A percentile compares a stretch with the other conserved stretches of the same genome.
Conservation (phyloP, 2,329 filamentous ascomycete species). For the Hypomyces perniciosus region DNA sequence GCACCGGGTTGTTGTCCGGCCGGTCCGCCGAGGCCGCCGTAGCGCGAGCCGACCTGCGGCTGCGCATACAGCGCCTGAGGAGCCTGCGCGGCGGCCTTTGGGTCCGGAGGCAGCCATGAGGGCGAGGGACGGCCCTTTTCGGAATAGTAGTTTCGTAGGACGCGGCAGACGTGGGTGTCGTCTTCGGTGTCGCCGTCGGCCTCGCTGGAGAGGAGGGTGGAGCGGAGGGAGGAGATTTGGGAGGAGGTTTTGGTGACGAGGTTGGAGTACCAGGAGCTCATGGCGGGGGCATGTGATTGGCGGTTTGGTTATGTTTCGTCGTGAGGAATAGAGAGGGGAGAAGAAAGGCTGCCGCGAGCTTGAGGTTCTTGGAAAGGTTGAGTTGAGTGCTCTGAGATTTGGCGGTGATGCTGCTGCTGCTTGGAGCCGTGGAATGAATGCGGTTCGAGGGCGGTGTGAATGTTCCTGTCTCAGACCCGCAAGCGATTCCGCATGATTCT, state of each 20-base stretch:
- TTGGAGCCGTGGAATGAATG: too few relatives aligned
- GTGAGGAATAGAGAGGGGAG: not conserved
- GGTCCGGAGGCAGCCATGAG: constrained; percentile 82
- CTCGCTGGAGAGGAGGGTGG: constrained; percentile 62
- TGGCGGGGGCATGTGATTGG: constrained; percentile 30
- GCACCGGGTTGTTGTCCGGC: constrained; percentile 21
- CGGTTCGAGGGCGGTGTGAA: too few relatives aligned
- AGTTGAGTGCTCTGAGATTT: too few relatives aligned
- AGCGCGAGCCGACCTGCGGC: constrained; percentile 46
- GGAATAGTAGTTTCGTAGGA: constrained; percentile 85
- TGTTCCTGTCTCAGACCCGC: too few relatives aligned
- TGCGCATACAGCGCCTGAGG: constrained; percentile 48
- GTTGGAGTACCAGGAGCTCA: constrained; percentile 79
- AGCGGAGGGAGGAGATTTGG: constrained; percentile 59
- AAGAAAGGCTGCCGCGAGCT: not conserved
- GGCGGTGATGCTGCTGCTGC: too few relatives aligned
- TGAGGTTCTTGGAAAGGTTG: too few relatives aligned
- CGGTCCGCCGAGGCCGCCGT: constrained; percentile 36
- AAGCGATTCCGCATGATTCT: too few relatives aligned
- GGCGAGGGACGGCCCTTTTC: constrained; percentile 81
- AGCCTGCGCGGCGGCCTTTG: constrained; percentile 59
- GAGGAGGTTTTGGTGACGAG: constrained; percentile 60
- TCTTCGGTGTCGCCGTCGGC: constrained; percentile 72
- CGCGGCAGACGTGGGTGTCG: constrained; percentile 90
- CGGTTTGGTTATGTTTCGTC: not conserved